phyloP scores from a whole-genome alignment of 495 filamentous ascomycete species.

The Entonaema liquescens region DNA sequence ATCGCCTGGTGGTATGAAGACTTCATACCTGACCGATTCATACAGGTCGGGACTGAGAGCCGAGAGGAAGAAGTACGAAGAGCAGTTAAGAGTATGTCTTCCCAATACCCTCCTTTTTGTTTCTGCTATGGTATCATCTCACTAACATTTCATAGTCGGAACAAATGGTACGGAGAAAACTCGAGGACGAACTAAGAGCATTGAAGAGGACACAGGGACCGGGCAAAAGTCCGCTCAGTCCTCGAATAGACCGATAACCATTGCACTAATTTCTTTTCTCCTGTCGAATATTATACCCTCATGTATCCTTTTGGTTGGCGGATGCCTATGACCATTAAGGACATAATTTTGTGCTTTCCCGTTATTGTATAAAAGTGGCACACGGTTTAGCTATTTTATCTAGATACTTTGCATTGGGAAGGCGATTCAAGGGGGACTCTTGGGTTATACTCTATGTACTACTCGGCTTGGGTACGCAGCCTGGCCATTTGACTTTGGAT shows the following conservation, averaged over 20 bases:
- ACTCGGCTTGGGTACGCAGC: conserved; percentile 3
- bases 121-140: not conserved
- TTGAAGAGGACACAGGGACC: conserved; percentile 48
- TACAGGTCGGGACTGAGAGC: conserved; percentile 53
- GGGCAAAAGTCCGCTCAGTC: conserved; percentile 50
- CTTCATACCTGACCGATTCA: conserved; percentile 46
- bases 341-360: conserved; percentile 23
- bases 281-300: conserved; percentile 37
- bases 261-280: conserved; percentile 10
- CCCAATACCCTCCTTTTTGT: not conserved
- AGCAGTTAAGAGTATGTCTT: conserved; percentile 57
- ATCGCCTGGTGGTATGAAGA: conserved; percentile 38
- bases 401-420: conserved; percentile 38
- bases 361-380: conserved; percentile 33
- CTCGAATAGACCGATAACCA: conserved; percentile 23
- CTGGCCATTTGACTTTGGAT: conserved; percentile 26
- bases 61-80: conserved; percentile 62
- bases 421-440: conserved; percentile 32
- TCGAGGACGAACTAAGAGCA: conserved; percentile 56
- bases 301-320: conserved; percentile 27
- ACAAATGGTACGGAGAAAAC: conserved; percentile 54
- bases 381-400: conserved; percentile 19
- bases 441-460: conserved; percentile 28
- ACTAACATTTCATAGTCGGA: conserved; percentile 52
- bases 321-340: conserved; percentile 10